phyloP scores from a whole-genome alignment of 2,329 filamentous ascomycete genomes.

The Graphilbum fragrans region DNA sequence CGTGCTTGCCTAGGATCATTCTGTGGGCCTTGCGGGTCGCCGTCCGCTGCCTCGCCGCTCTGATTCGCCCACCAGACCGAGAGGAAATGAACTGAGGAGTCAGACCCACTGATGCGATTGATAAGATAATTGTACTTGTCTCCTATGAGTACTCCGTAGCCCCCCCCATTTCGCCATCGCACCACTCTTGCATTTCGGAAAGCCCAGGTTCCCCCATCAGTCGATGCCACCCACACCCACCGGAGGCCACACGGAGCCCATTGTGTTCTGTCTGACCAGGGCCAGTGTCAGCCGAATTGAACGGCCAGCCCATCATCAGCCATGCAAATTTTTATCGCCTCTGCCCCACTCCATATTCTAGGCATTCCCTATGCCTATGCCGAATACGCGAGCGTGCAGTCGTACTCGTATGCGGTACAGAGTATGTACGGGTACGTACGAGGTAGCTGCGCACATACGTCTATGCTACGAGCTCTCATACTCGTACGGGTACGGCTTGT shows the following conservation, averaged over 20 bases:
- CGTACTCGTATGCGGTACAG: too few species aligned
- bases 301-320: background rate
- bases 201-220: background rate
- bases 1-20: background rate
- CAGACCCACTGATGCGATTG: constrained; percentile 13
- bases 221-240: background rate
- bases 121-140: constrained; percentile 15
- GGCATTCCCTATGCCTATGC: too few species aligned
- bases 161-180: constrained; percentile 5
- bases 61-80: constrained; percentile 8
- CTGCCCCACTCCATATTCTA: too few species aligned
- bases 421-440: too few species aligned
- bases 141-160: background rate
- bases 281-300: constrained; percentile 9
- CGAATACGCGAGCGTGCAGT: too few species aligned
- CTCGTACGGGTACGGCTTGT: too few species aligned
- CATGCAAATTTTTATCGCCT: constrained; percentile 2
- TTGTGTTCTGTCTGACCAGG: constrained; percentile 9
- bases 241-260: background rate
- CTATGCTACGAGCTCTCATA: too few species aligned
- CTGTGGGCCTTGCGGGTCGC: background rate
- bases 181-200: constrained; percentile 7
- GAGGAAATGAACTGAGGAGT: background rate
- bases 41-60: background rate
- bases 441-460: too few species aligned